These are phyloP conservation scores for Suillus ampliporus DNA, from an alignment of 768 basidiomycete genomes.

Conservation along the genomic window DNA sequence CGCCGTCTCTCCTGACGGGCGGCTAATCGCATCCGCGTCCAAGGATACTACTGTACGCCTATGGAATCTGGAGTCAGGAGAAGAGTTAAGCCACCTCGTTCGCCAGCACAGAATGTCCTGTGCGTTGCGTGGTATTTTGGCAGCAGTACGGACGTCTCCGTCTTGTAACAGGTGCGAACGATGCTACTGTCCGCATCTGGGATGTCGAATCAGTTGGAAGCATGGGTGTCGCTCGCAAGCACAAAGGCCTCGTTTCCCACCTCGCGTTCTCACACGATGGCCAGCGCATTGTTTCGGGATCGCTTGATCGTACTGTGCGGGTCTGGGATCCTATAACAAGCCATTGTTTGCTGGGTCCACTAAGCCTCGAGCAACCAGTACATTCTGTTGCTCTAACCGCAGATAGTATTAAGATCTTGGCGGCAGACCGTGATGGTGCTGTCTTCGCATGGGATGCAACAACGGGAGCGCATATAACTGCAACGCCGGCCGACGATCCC, in stretches of 20 bases:
- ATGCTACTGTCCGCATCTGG: conserved; percentile 37
- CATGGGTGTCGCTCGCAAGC: conserved; percentile 28
- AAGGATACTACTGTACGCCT: conserved; percentile 37
- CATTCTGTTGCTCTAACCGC: conserved; percentile 30
- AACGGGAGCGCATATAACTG: conserved; percentile 25
- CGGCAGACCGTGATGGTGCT: conserved; percentile 25
- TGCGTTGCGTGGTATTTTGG: conserved; percentile 31
- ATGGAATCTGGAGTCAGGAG: conserved; percentile 28
- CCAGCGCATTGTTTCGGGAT: conserved; percentile 33
- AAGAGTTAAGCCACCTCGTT: conserved; percentile 30
- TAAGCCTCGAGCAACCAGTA: conserved; percentile 26
- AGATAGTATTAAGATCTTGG: conserved; percentile 25
- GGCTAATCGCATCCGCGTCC: conserved; percentile 35
- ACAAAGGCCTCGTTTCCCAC: conserved; percentile 33
- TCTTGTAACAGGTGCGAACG: conserved; percentile 33
- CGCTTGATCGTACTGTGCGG: conserved; percentile 34
- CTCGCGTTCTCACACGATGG: conserved; percentile 37
- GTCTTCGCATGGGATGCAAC: conserved; percentile 35
- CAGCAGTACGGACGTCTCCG: conserved; percentile 30
- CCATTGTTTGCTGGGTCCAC: conserved; percentile 22
- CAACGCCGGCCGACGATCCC: conserved; percentile 28
- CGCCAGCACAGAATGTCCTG: conserved; percentile 32
- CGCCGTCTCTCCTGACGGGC: conserved; percentile 37
- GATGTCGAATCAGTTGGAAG: conserved; percentile 34
- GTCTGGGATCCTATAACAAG: conserved; percentile 35